Conservation (phyloP, 108 stramenopile species). For the Skeletonema marinoi region DNA sequence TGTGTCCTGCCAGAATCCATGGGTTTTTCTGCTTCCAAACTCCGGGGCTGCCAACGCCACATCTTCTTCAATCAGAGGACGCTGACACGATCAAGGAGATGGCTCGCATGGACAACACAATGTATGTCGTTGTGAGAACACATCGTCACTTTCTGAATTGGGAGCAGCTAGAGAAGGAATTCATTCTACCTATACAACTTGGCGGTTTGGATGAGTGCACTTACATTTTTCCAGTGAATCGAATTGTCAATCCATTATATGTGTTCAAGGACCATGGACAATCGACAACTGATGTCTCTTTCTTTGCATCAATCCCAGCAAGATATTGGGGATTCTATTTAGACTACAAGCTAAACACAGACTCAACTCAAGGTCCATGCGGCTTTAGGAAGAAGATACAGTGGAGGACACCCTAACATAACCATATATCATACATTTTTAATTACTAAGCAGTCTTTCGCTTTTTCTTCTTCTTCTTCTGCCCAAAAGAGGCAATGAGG, state of each 20-base stretch:
- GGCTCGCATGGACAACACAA: neutral
- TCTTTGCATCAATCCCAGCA: neutral
- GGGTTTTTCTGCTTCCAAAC: neutral
- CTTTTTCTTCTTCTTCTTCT: no score
- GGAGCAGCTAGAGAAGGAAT: neutral
- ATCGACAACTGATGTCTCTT: neutral
- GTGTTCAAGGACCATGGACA: neutral
- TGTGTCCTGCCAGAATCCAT: neutral
- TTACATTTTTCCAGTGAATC: neutral
- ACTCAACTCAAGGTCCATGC: no score
- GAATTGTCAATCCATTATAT: neutral
- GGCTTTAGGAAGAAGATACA: no score
- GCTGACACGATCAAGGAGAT: neutral
- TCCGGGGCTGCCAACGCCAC: neutral
- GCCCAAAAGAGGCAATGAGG: no score
- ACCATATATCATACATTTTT: no score
- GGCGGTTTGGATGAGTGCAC: neutral
- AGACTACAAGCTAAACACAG: neutral
- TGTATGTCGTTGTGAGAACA: neutral
- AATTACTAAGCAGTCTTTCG: no score
- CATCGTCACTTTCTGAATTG: neutral
- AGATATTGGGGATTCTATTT: neutral
- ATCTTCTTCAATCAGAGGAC: neutral
- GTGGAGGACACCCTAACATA: no score
- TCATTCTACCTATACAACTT: neutral